Conservation (phyloP, 805 yeast species). For the Brettanomyces sp. region DNA sequence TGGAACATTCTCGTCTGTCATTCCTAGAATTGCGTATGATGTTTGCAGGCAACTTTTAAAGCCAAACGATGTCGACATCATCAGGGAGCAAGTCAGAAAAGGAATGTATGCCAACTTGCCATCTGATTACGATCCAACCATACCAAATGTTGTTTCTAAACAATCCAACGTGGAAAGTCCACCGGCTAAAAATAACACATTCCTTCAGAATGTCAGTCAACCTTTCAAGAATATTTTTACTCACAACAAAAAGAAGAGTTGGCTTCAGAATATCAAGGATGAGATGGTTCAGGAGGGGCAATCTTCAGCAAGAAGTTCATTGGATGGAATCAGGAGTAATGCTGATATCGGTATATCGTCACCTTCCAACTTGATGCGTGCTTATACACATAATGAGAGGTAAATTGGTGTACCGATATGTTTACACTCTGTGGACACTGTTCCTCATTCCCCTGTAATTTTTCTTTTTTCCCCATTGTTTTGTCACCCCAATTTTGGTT, state of each 20-base stretch:
- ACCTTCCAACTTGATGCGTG: slow-evolving; percentile 15
- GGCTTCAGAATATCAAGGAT: slow-evolving; percentile 6
- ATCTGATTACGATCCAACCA: slow-evolving; percentile 5
- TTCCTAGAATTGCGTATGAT: slow-evolving; percentile 54
- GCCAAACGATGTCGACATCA: slow-evolving; percentile 63
- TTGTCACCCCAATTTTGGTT: too few species aligned
- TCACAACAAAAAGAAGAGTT: neutral
- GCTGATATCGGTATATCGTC: slow-evolving; percentile 15
- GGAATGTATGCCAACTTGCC: slow-evolving; percentile 36
- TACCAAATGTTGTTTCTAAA: neutral
- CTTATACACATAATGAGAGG: slow-evolving; percentile 8
- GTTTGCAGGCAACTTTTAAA: slow-evolving; percentile 38
- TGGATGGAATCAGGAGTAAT: slow-evolving; percentile 17
- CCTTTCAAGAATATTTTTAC: neutral
- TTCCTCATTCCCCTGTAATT: too few species aligned
- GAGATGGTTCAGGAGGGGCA: slow-evolving; percentile 16
- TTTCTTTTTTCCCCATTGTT: too few species aligned
- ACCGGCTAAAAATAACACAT: neutral
- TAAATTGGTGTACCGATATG: neutral
- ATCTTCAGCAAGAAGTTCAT: slow-evolving; percentile 15
- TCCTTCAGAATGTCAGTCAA: neutral
- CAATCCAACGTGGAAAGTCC: neutral
- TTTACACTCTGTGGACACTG: neutral
- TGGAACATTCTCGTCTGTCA: slow-evolving; percentile 42
- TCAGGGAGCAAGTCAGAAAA: slow-evolving; percentile 48